Conservation (phyloP, 2,329 filamentous ascomycete genomes). For the Blumeria hordei region DNA sequence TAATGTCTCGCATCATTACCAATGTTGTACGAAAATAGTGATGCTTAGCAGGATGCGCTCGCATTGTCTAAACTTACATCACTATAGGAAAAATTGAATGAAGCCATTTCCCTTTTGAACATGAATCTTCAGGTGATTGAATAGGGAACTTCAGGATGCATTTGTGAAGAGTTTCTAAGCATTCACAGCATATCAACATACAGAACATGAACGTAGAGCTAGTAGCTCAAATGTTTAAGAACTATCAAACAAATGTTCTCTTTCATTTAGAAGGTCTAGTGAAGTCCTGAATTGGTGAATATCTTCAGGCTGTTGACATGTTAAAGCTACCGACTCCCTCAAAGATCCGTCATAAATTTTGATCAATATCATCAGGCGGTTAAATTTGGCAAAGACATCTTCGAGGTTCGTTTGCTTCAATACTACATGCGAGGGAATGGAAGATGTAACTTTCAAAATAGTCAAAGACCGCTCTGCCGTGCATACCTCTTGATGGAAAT, state of each 20-base stretch:
- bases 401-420: background rate
- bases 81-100: constrained; percentile 79
- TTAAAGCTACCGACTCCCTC: constrained; percentile 53
- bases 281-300: background rate
- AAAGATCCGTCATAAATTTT: constrained; percentile 43
- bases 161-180: background rate
- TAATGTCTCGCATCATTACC: constrained; percentile 85
- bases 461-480: no score
- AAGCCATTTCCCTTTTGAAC: constrained; percentile 79
- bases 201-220: constrained; percentile 98
- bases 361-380: background rate
- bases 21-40: constrained; percentile 50
- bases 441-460: no score
- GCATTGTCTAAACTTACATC: constrained; percentile 83
- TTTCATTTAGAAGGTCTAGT: constrained; percentile 79
- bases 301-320: background rate
- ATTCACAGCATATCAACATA: constrained; percentile 60
- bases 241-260: constrained; percentile 92
- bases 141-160: background rate
- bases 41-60: constrained; percentile 17
- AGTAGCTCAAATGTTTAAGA: constrained; percentile 98
- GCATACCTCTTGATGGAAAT: no score
- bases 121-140: constrained; percentile 54
- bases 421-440: no score
- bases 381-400: background rate